Conservation (phyloP, 192 early-diverging fungal species). For the Gonapodya sp. region DNA sequence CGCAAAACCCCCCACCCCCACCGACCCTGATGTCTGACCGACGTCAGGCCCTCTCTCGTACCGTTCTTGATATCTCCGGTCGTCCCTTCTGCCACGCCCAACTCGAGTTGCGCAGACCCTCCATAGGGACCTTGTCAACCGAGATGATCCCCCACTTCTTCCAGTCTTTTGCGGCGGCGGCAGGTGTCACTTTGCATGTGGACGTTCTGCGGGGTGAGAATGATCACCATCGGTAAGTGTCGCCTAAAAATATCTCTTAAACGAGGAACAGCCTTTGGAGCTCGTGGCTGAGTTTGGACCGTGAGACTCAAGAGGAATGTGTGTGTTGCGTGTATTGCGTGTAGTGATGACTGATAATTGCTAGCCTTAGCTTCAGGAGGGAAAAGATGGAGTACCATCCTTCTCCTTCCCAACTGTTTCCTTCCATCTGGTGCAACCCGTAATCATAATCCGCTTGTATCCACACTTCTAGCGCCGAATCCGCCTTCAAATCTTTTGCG, state of each 20-base stretch:
- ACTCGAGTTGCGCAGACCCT: conserved; percentile 83
- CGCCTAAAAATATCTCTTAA: conserved; percentile 4
- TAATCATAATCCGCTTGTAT: too few relatives aligned
- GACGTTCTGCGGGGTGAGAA: conserved; percentile 91
- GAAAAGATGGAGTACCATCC: too few relatives aligned
- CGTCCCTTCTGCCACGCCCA: conserved; percentile 74
- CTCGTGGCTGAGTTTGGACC: background rate
- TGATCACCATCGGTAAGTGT: conserved; percentile 85
- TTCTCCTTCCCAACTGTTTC: too few relatives aligned
- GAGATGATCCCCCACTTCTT: conserved; percentile 99
- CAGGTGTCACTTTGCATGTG: conserved; percentile 92
- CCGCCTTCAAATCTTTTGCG: conserved; percentile 96
- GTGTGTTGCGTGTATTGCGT: too few relatives aligned
- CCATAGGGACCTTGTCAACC: conserved; percentile 77
- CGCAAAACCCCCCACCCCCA: background rate
- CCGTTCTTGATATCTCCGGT: conserved; percentile 96
- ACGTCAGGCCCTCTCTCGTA: conserved; percentile 70
- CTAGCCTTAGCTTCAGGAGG: too few relatives aligned
- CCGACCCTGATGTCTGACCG: background rate
- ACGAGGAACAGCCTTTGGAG: conserved; percentile 5
- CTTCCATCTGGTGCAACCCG: too few relatives aligned
- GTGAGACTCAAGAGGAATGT: too few relatives aligned
- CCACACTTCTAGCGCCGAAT: conserved; percentile 60
- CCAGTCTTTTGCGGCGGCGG: conserved; percentile 79
- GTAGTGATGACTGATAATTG: conserved; percentile 8